Evolutionary conservation across 148 eudicot species (phyloP).

Genomic region (Simmondsia chinensis): DNA sequence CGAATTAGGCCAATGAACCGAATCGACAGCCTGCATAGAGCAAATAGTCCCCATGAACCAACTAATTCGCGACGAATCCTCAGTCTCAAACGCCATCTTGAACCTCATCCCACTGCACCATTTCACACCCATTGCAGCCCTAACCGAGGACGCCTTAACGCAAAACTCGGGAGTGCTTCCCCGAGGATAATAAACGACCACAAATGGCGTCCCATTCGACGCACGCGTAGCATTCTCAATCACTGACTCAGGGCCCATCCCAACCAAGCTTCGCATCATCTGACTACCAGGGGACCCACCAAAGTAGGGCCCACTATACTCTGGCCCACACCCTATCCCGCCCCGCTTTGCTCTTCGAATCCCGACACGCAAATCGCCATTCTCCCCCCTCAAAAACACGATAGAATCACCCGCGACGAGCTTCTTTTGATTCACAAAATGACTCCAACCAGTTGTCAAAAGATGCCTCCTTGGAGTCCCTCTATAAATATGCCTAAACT

Average conservation of each 20-base stretch:
- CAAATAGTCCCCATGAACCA: constrained; percentile 99
- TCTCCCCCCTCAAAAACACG: constrained; percentile 70
- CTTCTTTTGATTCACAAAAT: constrained; percentile 84
- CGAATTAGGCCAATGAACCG: constrained; percentile 78
- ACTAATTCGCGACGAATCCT: constrained; percentile 94
- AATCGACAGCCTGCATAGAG: constrained; percentile 67
- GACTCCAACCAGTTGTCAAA: constrained; percentile 87
- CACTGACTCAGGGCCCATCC: constrained; percentile 36
- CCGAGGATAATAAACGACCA: constrained; percentile 87
- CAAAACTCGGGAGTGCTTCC: constrained; percentile 85
- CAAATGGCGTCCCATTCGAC: constrained; percentile 58
- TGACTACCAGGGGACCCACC: constrained; percentile 19
- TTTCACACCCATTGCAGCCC: constrained; percentile 58
- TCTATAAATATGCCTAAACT: constrained; percentile 89
- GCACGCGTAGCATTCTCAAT: constrained; percentile 52
- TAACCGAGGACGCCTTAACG: constrained; percentile 62
- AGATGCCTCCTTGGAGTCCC: constrained; percentile 94
- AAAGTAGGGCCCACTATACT: no score
- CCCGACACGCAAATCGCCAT: constrained; percentile 83
- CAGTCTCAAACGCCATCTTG: constrained; percentile 98
- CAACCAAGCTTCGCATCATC: constrained; percentile 21
- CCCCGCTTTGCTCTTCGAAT: constrained; percentile 75
- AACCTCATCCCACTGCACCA: constrained; percentile 95
- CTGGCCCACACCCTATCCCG: constrained; percentile 54
- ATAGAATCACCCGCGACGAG: constrained; percentile 90